Base-by-base conservation (phyloP, 2,329 filamentous ascomycete genomes). In the Penicillium sp. region DNA sequence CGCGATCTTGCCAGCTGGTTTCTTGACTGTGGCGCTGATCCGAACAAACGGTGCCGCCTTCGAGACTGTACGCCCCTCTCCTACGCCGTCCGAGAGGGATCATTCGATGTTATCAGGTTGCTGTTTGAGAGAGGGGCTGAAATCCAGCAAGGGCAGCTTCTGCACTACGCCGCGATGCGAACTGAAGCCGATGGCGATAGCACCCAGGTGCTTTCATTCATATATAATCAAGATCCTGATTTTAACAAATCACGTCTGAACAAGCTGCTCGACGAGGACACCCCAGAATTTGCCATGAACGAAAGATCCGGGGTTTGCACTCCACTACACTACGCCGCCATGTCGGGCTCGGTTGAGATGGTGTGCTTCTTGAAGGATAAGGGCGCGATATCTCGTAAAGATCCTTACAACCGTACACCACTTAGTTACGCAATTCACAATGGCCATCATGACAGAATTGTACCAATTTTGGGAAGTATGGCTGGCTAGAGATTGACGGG, bases 91-190 rank as follows among this genome's bases (percentile, higher is more conserved):
- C 21, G 11, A 15, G 30, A 58, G 9, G 60, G 38, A 9, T 30
- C 54, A 2, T 55, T 62, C 29, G 44, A 44, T 29, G 41, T 44
- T 19, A 58, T 58, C 48, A 51, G 58, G 41, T 21, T 51, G 8
- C 29, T 62, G 21, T 58, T 62, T 45, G 23, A 55, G 19, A 44
- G 49, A 48, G 55, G 60, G 19, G 55, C 44, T 48, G 52, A 45
- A 50, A 31, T 55, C 21, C 54, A 58, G 26, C 50, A 50, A 41
- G 60, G 49, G 41, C 60, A 62, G 49, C 44, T 62, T 35, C 49
- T 62, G 41, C 60, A 62, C 50, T 58, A 49, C 17, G 60, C 60
- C 47, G 45, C 60, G 17, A 55, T 54, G 55, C 54, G 60, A 26
- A 48, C n/a, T 7, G 31, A 52, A 30, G 31, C 17, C 44, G 31